A percentile compares a stretch with the other conserved stretches of the same genome.
Evolutionary conservation across 805 yeast genomes (phyloP).

Genomic region (Barnettozyma botsteinii): DNA sequence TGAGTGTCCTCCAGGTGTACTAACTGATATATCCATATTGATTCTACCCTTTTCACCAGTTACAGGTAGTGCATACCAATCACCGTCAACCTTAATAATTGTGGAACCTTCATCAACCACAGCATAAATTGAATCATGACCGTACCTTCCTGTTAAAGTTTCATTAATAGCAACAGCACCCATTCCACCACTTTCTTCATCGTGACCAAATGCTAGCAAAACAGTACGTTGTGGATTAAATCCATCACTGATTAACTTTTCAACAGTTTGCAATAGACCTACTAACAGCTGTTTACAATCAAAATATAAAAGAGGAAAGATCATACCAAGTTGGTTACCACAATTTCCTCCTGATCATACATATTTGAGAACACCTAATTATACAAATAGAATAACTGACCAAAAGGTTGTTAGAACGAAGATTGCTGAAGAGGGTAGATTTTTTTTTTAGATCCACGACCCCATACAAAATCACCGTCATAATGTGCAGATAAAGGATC

Average conservation of each 20-base stretch:
- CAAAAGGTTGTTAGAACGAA: constrained; percentile 65
- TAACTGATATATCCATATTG: constrained; percentile 44
- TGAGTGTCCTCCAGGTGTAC: constrained; percentile 73
- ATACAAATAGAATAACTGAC: constrained; percentile 55
- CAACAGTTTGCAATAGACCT: constrained; percentile 60
- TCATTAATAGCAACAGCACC: constrained; percentile 43
- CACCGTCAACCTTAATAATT: constrained; percentile 27
- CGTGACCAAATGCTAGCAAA: constrained; percentile 65
- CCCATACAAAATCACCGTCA: constrained; percentile 62
- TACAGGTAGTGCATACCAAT: constrained; percentile 46
- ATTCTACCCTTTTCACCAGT: constrained; percentile 60
- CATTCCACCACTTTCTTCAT: constrained; percentile 52
- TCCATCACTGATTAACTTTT: constrained; percentile 41
- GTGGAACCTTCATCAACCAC: constrained; percentile 65
- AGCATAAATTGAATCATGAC: constrained; percentile 51
- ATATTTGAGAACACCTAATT: constrained; percentile 70
- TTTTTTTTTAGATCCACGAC: constrained; percentile 71
- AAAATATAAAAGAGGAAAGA: constrained; percentile 30
- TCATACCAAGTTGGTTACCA: constrained; percentile 74
- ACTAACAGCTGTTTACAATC: constrained; percentile 71
- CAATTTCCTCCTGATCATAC: constrained; percentile 93
- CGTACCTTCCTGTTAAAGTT: constrained; percentile 47
- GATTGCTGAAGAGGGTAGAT: constrained; percentile 73
- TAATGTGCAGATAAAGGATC: constrained; percentile 63
- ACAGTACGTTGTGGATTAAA: constrained; percentile 56